Conservation (phyloP, 371 early-diverging fungal genomes). For the Rhizopus arrhizus region DNA sequence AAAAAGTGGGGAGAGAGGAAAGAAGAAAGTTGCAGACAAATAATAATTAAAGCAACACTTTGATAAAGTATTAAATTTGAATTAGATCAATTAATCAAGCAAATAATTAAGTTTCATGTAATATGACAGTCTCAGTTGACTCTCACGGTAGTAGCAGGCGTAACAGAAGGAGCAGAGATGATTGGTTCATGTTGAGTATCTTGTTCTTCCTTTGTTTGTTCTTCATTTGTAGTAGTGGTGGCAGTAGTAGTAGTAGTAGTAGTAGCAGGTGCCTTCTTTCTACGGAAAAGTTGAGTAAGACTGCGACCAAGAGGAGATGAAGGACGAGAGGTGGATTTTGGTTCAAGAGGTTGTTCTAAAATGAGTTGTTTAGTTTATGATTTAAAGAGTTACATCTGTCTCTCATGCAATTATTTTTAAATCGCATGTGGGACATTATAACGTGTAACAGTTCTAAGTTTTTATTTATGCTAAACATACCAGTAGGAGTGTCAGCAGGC, state of each 20-base stretch:
- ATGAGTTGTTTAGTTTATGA: background rate
- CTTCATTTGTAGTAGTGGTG: constrained; percentile 4
- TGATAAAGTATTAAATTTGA: no score
- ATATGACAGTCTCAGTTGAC: background rate
- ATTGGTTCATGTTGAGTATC: background rate
- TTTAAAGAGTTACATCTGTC: constrained; percentile 18
- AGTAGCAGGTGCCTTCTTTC: constrained; percentile 30
- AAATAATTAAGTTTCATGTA: no score
- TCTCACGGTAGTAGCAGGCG: constrained; percentile 13
- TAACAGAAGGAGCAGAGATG: constrained; percentile 8
- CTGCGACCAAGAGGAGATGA: constrained; percentile 47
- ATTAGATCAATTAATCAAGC: no score
- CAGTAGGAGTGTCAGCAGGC: constrained; percentile 14
- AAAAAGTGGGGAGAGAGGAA: no score
- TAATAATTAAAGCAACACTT: no score
- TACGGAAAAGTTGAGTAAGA: constrained; percentile 44
- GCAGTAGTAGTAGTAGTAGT: constrained; percentile 3
- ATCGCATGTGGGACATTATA: background rate
- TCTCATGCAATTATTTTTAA: constrained; percentile 23
- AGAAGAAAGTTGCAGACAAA: no score
- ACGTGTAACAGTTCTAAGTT: background rate
- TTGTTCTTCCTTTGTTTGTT: constrained; percentile 15
- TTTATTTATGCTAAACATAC: constrained; percentile 21
- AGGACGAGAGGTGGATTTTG: constrained; percentile 28
- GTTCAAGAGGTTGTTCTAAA: constrained; percentile 11